These are phyloP conservation scores for Coemansia sp. DNA, from an alignment of 192 early-diverging fungal genomes.

Conservation along the genomic window DNA sequence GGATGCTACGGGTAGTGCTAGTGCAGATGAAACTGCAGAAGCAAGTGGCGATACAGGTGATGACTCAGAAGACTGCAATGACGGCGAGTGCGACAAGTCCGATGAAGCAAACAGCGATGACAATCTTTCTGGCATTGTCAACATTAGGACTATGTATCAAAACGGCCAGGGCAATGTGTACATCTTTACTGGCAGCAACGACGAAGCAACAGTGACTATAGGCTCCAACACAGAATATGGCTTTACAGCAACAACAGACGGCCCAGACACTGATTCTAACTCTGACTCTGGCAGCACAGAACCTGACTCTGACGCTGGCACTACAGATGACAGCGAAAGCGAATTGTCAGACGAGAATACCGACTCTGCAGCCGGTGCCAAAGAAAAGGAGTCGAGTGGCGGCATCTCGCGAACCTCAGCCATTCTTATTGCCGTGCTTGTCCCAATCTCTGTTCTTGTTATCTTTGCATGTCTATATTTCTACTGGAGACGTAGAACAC, in stretches of 20 bases:
- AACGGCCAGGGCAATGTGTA: neutral
- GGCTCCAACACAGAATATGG: neutral
- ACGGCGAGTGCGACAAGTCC: neutral
- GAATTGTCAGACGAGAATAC: neutral
- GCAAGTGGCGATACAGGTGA: neutral
- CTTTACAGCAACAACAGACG: too few species aligned
- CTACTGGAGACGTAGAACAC: slow-evolving; percentile 23
- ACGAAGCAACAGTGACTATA: neutral
- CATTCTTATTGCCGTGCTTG: slow-evolving; percentile 31
- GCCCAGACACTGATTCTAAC: neutral
- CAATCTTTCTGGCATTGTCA: neutral
- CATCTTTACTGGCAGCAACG: neutral
- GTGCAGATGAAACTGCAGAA: too few species aligned
- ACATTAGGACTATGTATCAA: neutral
- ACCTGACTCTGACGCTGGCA: neutral
- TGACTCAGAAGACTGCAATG: neutral
- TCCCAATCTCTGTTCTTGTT: slow-evolving; percentile 23
- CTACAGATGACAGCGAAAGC: neutral
- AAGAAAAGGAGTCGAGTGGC: slow-evolving; percentile 4
- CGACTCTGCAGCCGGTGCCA: slow-evolving; percentile 8
- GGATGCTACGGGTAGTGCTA: too few species aligned
- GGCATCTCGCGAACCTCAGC: slow-evolving; percentile 33
- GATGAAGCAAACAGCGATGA: neutral
- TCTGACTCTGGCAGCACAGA: neutral
- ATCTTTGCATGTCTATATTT: slow-evolving; percentile 29